Conservation (phyloP, 805 yeast genomes). For the Scheffersomyces spartinae region DNA sequence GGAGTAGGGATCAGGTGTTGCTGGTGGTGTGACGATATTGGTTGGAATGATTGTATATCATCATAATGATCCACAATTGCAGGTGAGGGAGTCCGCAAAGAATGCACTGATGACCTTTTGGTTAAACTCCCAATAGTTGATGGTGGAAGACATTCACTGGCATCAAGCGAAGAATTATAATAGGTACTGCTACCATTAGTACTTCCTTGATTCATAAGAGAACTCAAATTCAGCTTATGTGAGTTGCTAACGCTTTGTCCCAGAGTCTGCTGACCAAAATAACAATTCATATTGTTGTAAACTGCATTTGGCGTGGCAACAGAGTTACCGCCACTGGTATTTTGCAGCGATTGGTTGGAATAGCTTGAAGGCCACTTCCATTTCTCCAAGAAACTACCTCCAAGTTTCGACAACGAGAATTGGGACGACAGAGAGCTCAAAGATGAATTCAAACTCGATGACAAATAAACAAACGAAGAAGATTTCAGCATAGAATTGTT, state of each 20-base stretch:
- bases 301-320: constrained; percentile 1
- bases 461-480: no score
- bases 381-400: constrained; percentile 32
- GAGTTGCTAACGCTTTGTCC: no score
- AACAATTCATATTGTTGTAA: background rate
- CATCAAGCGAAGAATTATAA: constrained; percentile 1
- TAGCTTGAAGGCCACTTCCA: constrained; percentile 26
- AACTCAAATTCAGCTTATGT: no score
- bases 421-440: constrained; percentile 28
- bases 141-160: constrained; percentile 3
- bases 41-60: constrained; percentile 11
- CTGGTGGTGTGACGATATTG: background rate
- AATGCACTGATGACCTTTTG: constrained; percentile 15
- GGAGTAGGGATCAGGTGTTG: constrained; percentile 5
- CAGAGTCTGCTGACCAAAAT: no score
- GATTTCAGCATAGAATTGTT: constrained; percentile 6
- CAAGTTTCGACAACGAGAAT: constrained; percentile 27
- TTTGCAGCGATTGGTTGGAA: constrained; percentile 3
- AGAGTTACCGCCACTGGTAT: background rate
- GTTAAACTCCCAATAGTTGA: constrained; percentile 8
- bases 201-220: no score
- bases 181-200: constrained; percentile 1
- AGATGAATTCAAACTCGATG: constrained; percentile 19
- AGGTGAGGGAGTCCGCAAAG: constrained; percentile 25
- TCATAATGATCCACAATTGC: no score